Conservation (phyloP, 2,329 filamentous ascomycete species). For the Scytalidium sp. region DNA sequence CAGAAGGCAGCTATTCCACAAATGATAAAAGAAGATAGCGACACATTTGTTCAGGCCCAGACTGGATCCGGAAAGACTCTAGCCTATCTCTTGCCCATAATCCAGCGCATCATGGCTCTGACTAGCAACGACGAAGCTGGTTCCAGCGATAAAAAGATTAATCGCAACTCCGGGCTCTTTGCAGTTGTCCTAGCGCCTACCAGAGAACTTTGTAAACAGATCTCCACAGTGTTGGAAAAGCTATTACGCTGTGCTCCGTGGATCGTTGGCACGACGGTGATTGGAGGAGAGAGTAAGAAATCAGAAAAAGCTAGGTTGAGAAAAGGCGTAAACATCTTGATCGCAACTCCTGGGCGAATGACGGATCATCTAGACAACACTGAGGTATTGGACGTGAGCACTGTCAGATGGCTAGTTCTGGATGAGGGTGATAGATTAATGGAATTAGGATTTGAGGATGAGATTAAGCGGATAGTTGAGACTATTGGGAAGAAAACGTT, state of each 20-base stretch:
- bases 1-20: slow-evolving; percentile 86
- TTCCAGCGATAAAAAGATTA: slow-evolving; percentile 52
- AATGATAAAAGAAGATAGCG: slow-evolving; percentile 74
- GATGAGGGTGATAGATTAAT: slow-evolving; percentile 98
- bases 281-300: slow-evolving; percentile 66
- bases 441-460: slow-evolving; percentile 96
- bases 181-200: slow-evolving; percentile 94
- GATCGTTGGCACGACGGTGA: slow-evolving; percentile 86
- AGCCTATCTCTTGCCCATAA: slow-evolving; percentile 89
- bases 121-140: slow-evolving; percentile 52
- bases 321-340: slow-evolving; percentile 93
- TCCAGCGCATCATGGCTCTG: slow-evolving; percentile 81
- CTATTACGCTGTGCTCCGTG: slow-evolving; percentile 87
- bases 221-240: slow-evolving; percentile 80
- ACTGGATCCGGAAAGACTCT: slow-evolving; percentile 97
- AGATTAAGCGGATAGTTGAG: slow-evolving; percentile 81
- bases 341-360: slow-evolving; percentile 88
- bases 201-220: slow-evolving; percentile 91
- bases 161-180: slow-evolving; percentile 85
- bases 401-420: slow-evolving; percentile 88
- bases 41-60: slow-evolving; percentile 95
- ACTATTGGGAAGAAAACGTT: slow-evolving; percentile 67
- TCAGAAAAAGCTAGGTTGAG: slow-evolving; percentile 89
- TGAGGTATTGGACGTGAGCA: slow-evolving; percentile 80
- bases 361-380: slow-evolving; percentile 93